Conservation (phyloP, 208 protist genomes). For the Strigomonas culicis region DNA sequence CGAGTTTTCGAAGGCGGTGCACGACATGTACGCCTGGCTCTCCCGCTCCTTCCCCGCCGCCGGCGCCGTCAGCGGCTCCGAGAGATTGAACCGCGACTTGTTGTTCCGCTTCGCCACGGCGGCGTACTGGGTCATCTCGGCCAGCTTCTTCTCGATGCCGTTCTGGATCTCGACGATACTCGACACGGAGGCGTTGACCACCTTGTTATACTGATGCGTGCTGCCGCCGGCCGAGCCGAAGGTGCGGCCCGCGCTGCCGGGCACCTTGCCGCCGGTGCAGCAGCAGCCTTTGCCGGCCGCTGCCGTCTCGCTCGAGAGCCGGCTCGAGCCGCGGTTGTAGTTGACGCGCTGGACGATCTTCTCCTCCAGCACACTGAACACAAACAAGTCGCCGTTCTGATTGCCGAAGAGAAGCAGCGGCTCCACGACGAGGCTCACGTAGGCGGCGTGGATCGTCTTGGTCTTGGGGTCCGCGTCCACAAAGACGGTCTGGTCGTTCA, state of each 20-base stretch:
- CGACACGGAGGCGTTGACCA: conserved; percentile 61
- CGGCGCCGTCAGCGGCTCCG: background rate
- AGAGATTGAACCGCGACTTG: conserved; percentile 20
- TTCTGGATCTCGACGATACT: conserved; percentile 73
- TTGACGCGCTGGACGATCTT: conserved; percentile 74
- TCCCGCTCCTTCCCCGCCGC: conserved; percentile 17
- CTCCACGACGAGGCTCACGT: conserved; percentile 73
- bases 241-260: background rate
- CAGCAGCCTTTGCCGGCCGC: conserved; percentile 1
- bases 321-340: conserved; percentile 30
- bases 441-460: conserved; percentile 58
- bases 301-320: conserved; percentile 11
- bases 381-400: conserved; percentile 72
- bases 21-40: background rate
- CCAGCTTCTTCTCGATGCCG: conserved; percentile 58
- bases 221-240: background rate
- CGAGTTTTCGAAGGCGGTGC: conserved; percentile 14
- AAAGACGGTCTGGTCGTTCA: conserved; percentile 22
- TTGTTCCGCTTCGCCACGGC: conserved; percentile 35
- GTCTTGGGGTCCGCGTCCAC: conserved; percentile 71
- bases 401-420: conserved; percentile 85
- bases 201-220: conserved; percentile 18
- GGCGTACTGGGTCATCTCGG: conserved; percentile 38
- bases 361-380: conserved; percentile 67
- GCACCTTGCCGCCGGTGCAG: conserved; percentile 10